Conservation (phyloP, 2,329 filamentous ascomycete species). For the Teratosphaeria viscida region DNA sequence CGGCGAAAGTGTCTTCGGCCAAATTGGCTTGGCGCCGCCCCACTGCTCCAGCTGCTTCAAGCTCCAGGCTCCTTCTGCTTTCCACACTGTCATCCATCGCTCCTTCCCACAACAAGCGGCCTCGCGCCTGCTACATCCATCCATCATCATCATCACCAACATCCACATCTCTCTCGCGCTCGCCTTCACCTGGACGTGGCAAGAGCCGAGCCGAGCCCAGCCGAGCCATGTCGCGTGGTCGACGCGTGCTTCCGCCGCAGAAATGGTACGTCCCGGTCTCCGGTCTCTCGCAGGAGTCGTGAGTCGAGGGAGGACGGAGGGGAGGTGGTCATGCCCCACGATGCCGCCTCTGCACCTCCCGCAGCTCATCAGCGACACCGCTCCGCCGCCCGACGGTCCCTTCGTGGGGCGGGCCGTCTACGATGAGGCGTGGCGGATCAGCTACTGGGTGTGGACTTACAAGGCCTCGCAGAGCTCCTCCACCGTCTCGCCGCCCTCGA, state of each 20-base stretch:
- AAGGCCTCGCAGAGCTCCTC: conserved; percentile 44
- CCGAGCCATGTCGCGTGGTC: conserved; percentile 1
- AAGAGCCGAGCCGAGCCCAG: background rate
- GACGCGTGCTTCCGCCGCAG: background rate
- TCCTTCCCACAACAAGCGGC: background rate
- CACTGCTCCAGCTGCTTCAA: background rate
- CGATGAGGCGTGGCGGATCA: background rate
- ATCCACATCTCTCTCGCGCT: background rate
- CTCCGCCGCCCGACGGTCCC: background rate
- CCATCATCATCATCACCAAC: background rate
- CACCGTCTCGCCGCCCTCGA: conserved; percentile 52
- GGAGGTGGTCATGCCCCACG: background rate
- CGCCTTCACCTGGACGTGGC: background rate
- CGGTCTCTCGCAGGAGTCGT: background rate
- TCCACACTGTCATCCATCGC: background rate
- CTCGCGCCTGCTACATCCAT: background rate
- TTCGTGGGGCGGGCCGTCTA: background rate
- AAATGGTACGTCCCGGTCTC: background rate
- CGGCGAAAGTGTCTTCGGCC: background rate
- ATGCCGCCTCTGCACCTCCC: background rate
- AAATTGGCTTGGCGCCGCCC: background rate
- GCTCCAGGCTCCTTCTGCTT: background rate
- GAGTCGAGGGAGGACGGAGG: too few relatives aligned
- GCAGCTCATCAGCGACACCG: background rate
- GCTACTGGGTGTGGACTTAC: background rate